Percentiles rank a stretch among this genome's conserved stretches.
Conservation (phyloP, 2,329 filamentous ascomycete species). For the Colletotrichum filicis region DNA sequence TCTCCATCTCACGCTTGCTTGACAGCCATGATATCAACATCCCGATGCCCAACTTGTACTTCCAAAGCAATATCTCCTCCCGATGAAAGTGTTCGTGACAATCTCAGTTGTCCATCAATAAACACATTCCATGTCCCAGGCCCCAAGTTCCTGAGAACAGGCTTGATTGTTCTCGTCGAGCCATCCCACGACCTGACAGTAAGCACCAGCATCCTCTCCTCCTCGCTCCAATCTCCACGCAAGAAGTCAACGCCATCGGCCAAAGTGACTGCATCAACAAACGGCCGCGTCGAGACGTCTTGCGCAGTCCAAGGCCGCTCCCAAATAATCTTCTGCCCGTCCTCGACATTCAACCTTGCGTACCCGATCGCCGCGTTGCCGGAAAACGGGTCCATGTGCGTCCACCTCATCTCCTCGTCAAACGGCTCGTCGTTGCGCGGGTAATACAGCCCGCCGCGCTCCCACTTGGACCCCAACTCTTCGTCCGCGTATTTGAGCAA, state of each 20-base stretch:
- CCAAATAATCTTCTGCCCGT: slow-evolving; percentile 49
- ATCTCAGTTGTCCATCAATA: neutral
- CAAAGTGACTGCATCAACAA: neutral
- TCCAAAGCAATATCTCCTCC: neutral
- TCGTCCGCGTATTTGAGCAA: slow-evolving; percentile 43
- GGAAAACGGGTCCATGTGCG: slow-evolving; percentile 46
- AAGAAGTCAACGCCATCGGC: slow-evolving; percentile 1
- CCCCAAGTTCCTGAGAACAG: neutral
- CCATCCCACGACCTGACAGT: slow-evolving; percentile 10
- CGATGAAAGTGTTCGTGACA: neutral
- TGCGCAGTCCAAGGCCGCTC: slow-evolving; percentile 44
- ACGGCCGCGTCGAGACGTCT: slow-evolving; percentile 14
- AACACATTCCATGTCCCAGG: neutral
- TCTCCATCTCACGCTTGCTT: neutral
- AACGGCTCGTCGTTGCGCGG: slow-evolving; percentile 39
- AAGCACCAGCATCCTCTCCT: neutral
- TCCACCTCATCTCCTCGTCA: slow-evolving; percentile 40
- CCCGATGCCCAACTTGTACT: neutral
- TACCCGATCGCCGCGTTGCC: slow-evolving; percentile 50
- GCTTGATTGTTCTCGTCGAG: neutral
- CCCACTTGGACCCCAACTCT: slow-evolving; percentile 43
- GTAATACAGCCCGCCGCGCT: slow-evolving; percentile 49
- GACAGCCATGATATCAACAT: neutral
- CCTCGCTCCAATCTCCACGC: slow-evolving; percentile 3
- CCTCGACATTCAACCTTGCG: slow-evolving; percentile 46